Conservation (phyloP, 768 basidiomycete species). For the Suillus clintonianus region DNA sequence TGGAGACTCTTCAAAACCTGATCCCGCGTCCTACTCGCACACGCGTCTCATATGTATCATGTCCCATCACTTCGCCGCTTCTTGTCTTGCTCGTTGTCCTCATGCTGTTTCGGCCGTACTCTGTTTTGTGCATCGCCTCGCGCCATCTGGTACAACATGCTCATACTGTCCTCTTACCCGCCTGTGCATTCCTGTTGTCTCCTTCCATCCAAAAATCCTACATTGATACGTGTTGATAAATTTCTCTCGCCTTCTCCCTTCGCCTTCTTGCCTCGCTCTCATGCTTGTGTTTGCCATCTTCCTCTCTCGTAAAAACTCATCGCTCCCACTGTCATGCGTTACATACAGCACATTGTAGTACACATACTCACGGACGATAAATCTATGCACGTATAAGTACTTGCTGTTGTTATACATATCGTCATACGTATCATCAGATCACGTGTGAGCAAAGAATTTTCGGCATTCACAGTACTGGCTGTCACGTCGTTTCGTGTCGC, state of each 20-base stretch:
- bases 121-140: conserved; percentile 11
- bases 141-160: conserved; percentile 14
- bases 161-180: conserved; percentile 22
- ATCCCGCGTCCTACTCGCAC: conserved; percentile 4
- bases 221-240: not conserved
- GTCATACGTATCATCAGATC: not conserved
- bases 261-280: conserved; percentile 11
- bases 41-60: conserved; percentile 19
- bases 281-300: not conserved
- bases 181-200: conserved; percentile 21
- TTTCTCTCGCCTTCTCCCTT: conserved; percentile 5
- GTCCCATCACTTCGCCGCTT: conserved; percentile 23
- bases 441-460: not conserved
- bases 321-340: conserved; percentile 4
- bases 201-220: conserved; percentile 17
- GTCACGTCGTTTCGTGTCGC: not conserved
- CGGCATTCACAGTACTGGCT: not conserved
- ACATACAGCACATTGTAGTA: conserved; percentile 5
- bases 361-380: conserved; percentile 7
- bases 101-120: conserved; percentile 10
- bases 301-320: conserved; percentile 3
- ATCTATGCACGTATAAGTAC: conserved; percentile 6
- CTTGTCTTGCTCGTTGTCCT: conserved; percentile 26
- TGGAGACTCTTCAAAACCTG: conserved; percentile 12
- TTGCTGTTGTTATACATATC: not conserved